Evolutionary conservation across 345 rosid species (phyloP).

Genomic region (Dipteronia dyeriana): DNA sequence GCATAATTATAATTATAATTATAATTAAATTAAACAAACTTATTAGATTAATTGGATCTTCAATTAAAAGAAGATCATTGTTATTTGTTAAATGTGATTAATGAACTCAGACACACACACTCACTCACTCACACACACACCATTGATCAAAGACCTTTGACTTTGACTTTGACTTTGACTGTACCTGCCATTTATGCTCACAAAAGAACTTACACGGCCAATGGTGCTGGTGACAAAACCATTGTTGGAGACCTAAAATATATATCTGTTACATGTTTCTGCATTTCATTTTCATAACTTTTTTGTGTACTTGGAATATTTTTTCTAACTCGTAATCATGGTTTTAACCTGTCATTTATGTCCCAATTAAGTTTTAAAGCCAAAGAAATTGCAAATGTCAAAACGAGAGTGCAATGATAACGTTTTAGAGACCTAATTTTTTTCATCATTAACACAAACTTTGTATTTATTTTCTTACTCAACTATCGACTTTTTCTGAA

Average conservation of each 20-base stretch:
- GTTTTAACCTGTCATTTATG: too few relatives aligned
- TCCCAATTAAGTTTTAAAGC: neutral
- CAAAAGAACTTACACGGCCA: neutral
- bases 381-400: neutral
- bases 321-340: neutral
- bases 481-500: too few relatives aligned
- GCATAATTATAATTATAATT: neutral
- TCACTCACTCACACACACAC: neutral
- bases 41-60: neutral
- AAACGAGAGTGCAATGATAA: neutral
- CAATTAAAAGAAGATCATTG: too few relatives aligned
- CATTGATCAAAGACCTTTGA: neutral
- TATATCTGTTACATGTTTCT: neutral
- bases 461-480: too few relatives aligned
- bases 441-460: neutral
- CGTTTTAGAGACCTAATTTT: neutral
- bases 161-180: slow-evolving; percentile 16
- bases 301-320: neutral
- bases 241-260: neutral
- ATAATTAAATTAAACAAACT: neutral
- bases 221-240: neutral
- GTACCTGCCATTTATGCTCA: slow-evolving; percentile 1
- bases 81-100: neutral
- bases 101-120: neutral
- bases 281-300: slow-evolving; percentile 17